Conservation (phyloP, 2,329 filamentous ascomycete species). For the Arthrinium puccinioides region DNA sequence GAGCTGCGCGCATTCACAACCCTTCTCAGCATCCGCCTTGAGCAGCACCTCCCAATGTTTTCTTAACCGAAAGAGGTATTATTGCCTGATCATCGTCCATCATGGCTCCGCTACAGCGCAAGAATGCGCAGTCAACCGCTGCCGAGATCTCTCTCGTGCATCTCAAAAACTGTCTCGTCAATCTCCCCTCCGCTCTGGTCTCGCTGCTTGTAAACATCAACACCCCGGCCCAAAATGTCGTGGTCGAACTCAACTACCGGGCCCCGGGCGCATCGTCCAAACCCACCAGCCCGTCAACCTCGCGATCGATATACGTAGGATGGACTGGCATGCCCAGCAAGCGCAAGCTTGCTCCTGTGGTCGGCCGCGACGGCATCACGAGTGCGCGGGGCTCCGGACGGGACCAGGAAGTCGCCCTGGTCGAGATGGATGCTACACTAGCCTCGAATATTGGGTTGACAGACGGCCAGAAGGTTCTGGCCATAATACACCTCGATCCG, state of each 20-base stretch:
- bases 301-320: conserved; percentile 74
- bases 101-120: conserved; percentile 33
- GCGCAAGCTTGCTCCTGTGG: conserved; percentile 65
- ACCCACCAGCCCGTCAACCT: conserved; percentile 33
- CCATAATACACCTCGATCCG: conserved; percentile 76
- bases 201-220: conserved; percentile 83
- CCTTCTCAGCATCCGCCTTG: no score
- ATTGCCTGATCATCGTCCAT: conserved; percentile 2
- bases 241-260: conserved; percentile 82
- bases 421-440: conserved; percentile 85
- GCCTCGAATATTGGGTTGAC: conserved; percentile 67
- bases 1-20: no score
- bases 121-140: conserved; percentile 55
- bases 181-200: conserved; percentile 79
- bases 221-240: conserved; percentile 88
- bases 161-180: conserved; percentile 91
- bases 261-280: conserved; percentile 34
- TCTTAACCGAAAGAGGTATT: no score
- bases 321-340: conserved; percentile 99
- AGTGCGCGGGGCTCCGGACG: conserved; percentile 49
- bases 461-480: conserved; percentile 73
- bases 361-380: conserved; percentile 66
- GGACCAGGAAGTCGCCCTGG: conserved; percentile 68
- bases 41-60: no score
- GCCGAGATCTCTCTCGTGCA: conserved; percentile 82